Percentiles rank a stretch among this genome's conserved stretches.
phyloP scores from a whole-genome alignment of 1,284 basidiomycete genomes.

The Malassezia slooffiae region DNA sequence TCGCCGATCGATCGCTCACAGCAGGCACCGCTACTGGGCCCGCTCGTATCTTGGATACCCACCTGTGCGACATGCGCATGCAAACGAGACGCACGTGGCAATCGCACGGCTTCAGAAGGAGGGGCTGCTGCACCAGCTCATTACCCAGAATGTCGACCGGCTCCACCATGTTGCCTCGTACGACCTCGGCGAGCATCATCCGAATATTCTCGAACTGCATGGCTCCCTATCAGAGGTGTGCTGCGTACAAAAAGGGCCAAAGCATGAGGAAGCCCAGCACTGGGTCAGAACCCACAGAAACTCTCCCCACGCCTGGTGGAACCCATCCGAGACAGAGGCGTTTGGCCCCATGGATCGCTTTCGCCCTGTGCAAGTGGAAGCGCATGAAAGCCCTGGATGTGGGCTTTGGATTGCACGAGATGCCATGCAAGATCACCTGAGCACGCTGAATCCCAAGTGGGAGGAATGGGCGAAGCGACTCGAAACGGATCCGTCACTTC shows the following conservation, averaged over 20 bases:
- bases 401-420: constrained; percentile 32
- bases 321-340: neutral
- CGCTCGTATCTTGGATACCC: constrained; percentile 44
- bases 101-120: constrained; percentile 37
- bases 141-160: constrained; percentile 45
- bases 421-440: constrained; percentile 37
- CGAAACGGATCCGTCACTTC: constrained; percentile 18
- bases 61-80: constrained; percentile 31
- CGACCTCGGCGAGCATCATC: constrained; percentile 20
- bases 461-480: constrained; percentile 26
- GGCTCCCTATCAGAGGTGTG: constrained; percentile 14
- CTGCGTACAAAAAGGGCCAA: constrained; percentile 12
- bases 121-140: constrained; percentile 31
- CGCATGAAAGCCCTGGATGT: constrained; percentile 17
- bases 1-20: constrained; percentile 1
- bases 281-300: constrained; percentile 22
- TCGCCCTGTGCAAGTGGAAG: neutral
- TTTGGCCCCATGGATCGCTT: constrained; percentile 11
- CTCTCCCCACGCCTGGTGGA: constrained; percentile 19
- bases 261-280: neutral
- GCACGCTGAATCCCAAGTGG: constrained; percentile 38
- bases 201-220: constrained; percentile 42
- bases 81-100: constrained; percentile 39
- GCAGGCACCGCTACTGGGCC: constrained; percentile 41
- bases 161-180: constrained; percentile 40